Conservation (phyloP, 345 rosid genomes). For the Odontarrhena argentea region DNA sequence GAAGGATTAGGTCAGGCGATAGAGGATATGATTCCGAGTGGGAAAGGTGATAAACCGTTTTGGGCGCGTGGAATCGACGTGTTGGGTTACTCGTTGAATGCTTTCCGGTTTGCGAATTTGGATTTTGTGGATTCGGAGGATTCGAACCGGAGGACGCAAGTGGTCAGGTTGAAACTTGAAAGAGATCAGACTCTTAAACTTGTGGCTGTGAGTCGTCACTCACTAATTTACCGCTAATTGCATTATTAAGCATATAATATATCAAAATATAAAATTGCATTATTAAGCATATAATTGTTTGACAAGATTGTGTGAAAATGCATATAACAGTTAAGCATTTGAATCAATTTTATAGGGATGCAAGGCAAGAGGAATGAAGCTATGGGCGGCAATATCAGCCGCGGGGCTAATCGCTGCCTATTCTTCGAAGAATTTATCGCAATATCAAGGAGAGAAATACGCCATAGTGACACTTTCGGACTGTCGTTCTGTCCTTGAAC, state of each 20-base stretch:
- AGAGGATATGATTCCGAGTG: slow-evolving; percentile 73
- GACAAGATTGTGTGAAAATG: not conserved
- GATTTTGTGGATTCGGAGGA: slow-evolving; percentile 50
- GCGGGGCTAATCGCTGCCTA: slow-evolving; percentile 67
- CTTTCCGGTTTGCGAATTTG: slow-evolving; percentile 66
- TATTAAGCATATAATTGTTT: not conserved
- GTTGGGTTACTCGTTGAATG: slow-evolving; percentile 86
- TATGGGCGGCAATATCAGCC: slow-evolving; percentile 61
- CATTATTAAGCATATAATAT: not conserved
- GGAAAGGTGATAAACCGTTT: slow-evolving; percentile 68
- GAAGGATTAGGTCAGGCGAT: slow-evolving; percentile 53
- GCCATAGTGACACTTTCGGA: slow-evolving; percentile 63
- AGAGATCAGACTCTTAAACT: slow-evolving; percentile 54
- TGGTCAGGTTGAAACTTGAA: slow-evolving; percentile 58
- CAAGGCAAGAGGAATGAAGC: slow-evolving; percentile 60
- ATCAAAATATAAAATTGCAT: too few relatives aligned
- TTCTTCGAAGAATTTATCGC: slow-evolving; percentile 36
- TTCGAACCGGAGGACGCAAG: slow-evolving; percentile 50
- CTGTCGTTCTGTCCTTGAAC: slow-evolving; percentile 69
- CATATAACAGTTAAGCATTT: not conserved
- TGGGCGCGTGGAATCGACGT: slow-evolving; percentile 92
- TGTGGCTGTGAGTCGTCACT: slow-evolving; percentile 49
- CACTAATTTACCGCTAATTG: not conserved
- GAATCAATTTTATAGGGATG: slow-evolving; percentile 50
- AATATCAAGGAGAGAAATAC: slow-evolving; percentile 50